A percentile compares a stretch with the other conserved stretches of the same genome.
Evolutionary conservation across 257 asterid genomes (phyloP).

Genomic region (Echium plantagineum): DNA sequence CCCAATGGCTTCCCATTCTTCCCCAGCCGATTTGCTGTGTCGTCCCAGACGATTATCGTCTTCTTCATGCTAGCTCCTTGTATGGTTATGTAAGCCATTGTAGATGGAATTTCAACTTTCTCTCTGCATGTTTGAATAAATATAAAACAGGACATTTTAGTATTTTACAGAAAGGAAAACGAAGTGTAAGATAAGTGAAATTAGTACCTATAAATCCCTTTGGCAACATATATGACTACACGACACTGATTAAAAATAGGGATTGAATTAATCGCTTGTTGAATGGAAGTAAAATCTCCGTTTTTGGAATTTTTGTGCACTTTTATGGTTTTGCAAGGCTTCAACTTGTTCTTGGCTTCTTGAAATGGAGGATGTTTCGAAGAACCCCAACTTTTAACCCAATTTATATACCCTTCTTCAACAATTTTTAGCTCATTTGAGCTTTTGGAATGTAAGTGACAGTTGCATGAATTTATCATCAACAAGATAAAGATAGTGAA

Average conservation of each 20-base stretch:
- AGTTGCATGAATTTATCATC: slow-evolving; percentile 15
- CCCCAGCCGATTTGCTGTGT: slow-evolving; percentile 58
- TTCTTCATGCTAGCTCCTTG: slow-evolving; percentile 47
- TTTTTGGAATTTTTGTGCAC: slow-evolving; percentile 49
- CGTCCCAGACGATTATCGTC: slow-evolving; percentile 69
- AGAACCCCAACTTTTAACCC: slow-evolving; percentile 46
- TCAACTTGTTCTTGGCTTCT: slow-evolving; percentile 45
- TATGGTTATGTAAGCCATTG: slow-evolving; percentile 63
- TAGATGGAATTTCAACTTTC: slow-evolving; percentile 72
- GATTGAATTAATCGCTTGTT: slow-evolving; percentile 51
- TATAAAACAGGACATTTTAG: background rate
- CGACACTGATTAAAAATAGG: slow-evolving; percentile 66
- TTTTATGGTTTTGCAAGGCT: slow-evolving; percentile 47
- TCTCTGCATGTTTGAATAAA: slow-evolving; percentile 33
- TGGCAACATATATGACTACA: slow-evolving; percentile 56
- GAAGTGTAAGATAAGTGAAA: background rate
- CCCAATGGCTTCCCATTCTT: slow-evolving; percentile 50
- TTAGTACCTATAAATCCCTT: slow-evolving; percentile 60
- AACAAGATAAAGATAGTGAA: slow-evolving; percentile 18
- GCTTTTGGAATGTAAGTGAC: slow-evolving; percentile 17
- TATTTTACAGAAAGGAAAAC: background rate
- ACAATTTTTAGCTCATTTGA: slow-evolving; percentile 15
- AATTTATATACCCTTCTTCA: slow-evolving; percentile 36
- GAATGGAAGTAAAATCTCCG: slow-evolving; percentile 50
- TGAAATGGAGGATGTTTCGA: slow-evolving; percentile 39